phyloP scores from a whole-genome alignment of 768 basidiomycete species.

The Strobilomyces confusus region DNA sequence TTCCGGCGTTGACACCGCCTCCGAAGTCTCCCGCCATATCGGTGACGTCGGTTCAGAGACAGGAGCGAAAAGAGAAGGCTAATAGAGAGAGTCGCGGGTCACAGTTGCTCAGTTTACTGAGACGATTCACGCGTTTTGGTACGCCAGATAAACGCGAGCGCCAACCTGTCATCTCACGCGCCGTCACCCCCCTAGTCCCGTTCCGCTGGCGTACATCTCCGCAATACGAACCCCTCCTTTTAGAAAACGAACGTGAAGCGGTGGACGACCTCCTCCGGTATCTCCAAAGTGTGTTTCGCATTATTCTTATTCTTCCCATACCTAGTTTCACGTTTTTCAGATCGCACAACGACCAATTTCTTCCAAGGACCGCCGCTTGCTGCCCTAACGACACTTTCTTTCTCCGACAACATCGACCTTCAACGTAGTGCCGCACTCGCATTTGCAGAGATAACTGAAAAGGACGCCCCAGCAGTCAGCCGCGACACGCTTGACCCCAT shows the following conservation, averaged over 20 bases:
- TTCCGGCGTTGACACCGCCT: too few species aligned
- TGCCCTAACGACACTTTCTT: slow-evolving; percentile 94
- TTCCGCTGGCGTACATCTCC: slow-evolving; percentile 82
- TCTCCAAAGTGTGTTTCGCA: slow-evolving; percentile 77
- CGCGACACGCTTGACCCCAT: slow-evolving; percentile 98
- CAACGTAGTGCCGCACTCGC: slow-evolving; percentile 94
- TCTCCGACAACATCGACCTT: slow-evolving; percentile 99
- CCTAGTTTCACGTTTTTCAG: slow-evolving; percentile 26
- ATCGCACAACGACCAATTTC: slow-evolving; percentile 98
- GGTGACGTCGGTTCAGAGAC: too few species aligned
- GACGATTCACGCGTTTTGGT: too few species aligned
- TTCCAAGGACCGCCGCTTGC: slow-evolving; percentile 92
- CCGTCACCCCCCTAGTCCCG: slow-evolving; percentile 40
- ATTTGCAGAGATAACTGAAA: slow-evolving; percentile 99
- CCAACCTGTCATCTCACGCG: too few species aligned
- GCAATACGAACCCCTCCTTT: slow-evolving; percentile 78
- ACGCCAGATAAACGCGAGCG: too few species aligned
- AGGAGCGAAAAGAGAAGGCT: too few species aligned
- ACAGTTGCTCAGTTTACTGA: too few species aligned
- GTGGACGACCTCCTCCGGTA: slow-evolving; percentile 97
- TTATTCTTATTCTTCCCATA: neutral
- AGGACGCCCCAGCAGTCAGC: slow-evolving; percentile 96
- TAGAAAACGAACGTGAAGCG: slow-evolving; percentile 95
- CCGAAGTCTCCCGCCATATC: too few species aligned
- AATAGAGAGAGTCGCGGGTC: too few species aligned